Evolutionary conservation across 805 yeast genomes (phyloP), one percentile per base, ranked within the genome.

Genomic region (Metschnikowia kofuensis): DNA sequence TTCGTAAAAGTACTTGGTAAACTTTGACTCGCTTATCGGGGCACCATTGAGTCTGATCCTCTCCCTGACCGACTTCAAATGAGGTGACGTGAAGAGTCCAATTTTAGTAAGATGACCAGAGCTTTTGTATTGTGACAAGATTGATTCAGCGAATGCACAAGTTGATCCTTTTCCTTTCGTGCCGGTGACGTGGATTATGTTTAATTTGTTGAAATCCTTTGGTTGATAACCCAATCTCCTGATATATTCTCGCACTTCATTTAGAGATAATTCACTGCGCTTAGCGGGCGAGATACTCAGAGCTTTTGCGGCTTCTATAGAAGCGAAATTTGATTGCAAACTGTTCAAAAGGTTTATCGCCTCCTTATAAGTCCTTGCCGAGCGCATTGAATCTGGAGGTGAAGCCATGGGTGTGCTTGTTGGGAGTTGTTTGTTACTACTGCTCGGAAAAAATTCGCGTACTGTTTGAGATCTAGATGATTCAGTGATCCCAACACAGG

Each of bases 131-230:
- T 89, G 89, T 7, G 68, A 61, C 52, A 95, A 67, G 36, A 95
- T 89, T 2, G 94, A 82, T 59, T 88, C 87, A 2, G 90, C 81
- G 63, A 94, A 94, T 0, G 99, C 97, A 67, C 97, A 92, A 0
- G 98, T 92, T 0, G 97, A 90, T 1, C 99, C 99, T 69, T 94
- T 94, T 12, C 99, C 99, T 65, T 94, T 94, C 1, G 99, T 94
- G 16, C 99, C 99, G 0, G 99, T 91, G 35, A 95, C 85, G 62
- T 94, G 99, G 38, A 94, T 78, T 2, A 90, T 77, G 58, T 91
- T 91, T 58, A 94, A 66, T 51, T 68, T 76, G 68, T 91, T 81
- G 62, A 89, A 82, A 53, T 87, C 96, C 3, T 69, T 57, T 1
- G 87, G 82, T 31, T 56, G 50, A 59, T 73, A 73, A 0, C 77